These are phyloP conservation scores for Dictyostelium brefeldianum DNA, from an alignment of 78 protist genomes.

Conservation along the genomic window DNA sequence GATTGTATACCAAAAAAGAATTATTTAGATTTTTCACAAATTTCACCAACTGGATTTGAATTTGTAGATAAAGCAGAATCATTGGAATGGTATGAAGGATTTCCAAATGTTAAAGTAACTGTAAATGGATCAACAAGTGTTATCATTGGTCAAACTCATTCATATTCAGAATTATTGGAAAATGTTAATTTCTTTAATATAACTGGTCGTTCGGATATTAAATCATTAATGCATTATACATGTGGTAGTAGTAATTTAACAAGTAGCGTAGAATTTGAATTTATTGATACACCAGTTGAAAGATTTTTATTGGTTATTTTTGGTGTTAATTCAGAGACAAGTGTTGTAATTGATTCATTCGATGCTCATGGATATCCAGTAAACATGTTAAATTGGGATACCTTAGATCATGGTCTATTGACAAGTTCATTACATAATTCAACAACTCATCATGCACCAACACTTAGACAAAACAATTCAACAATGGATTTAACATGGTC, in stretches of 20 bases:
- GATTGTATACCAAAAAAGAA: conserved; percentile 33
- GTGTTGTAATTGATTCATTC: not conserved
- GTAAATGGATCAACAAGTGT: not conserved
- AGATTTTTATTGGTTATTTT: conserved; percentile 12
- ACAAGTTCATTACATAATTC: not conserved
- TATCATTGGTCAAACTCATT: conserved; percentile 8
- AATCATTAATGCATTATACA: conserved; percentile 39
- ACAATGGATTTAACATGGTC: conserved; percentile 17
- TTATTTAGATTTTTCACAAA: conserved; percentile 28
- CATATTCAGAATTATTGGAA: not conserved
- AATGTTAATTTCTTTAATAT: conserved; percentile 25
- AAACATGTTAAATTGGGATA: conserved; percentile 48
- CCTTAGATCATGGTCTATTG: conserved; percentile 40
- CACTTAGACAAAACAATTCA: not conserved
- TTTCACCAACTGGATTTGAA: conserved; percentile 47
- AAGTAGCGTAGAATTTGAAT: not conserved
- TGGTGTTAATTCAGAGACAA: conserved; percentile 20
- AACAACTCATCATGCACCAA: not conserved
- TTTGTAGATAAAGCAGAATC: not conserved
- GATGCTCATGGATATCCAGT: conserved; percentile 38
- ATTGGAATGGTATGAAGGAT: not conserved
- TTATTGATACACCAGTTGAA: not conserved
- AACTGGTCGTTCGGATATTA: conserved; percentile 14
- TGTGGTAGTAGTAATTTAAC: conserved; percentile 36
- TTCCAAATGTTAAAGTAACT: conserved; percentile 21